Base-by-base conservation (phyloP, 2,329 filamentous ascomycete genomes). In the Arthrobotrys pseudoclavata region DNA sequence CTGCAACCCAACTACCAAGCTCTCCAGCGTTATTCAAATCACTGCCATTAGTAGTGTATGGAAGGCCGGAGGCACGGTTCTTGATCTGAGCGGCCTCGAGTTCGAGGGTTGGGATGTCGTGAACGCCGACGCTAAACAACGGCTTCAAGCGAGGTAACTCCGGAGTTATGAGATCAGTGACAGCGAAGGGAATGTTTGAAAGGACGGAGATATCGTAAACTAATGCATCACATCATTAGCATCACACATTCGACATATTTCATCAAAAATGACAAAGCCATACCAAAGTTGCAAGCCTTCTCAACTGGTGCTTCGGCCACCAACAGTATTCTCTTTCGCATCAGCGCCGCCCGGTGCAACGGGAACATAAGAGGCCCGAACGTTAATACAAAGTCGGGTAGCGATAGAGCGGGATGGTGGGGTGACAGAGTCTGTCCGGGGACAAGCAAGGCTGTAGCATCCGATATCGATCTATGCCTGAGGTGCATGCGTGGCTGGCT, bases 131-230 rank as follows among this genome's bases (percentile, higher is more conserved):
- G 64, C 91, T 94, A 85, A 98, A 99, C n/a, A 99, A 87, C 0
- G 95, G 92, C 24, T 90, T 89, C 31, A 96, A 87, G 74, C 93
- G 87, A 76, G 79, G 71, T 57, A 80, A 74, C 6, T 80, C 78
- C 9, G 63, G 47, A 1, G 76, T 74, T 26, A 81, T 78, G 1
- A 80, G 69, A 24, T 79, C 76, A 6, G 88, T 86, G 50, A 94
- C 88, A 31, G 91, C 89, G 42, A 91, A 87, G 29, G 96, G 94
- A 50, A 98, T 91, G 80, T 94, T 97, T 52, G 94, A 94, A 37
- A 99, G 87, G 67, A 98, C 88, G n/a, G 95, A 97, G 63, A 98
- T 88, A 83, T 96, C 90, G 84, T 98, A 99, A 79, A 98, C 96
- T 95, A 79, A 18, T 13, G 40, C 78, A 24, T 42, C 2, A 13